Evolutionary conservation across 805 yeast species (phyloP), one percentile per base, ranked within the genome.

Genomic region (Kodamaea kaohsiungensis): DNA sequence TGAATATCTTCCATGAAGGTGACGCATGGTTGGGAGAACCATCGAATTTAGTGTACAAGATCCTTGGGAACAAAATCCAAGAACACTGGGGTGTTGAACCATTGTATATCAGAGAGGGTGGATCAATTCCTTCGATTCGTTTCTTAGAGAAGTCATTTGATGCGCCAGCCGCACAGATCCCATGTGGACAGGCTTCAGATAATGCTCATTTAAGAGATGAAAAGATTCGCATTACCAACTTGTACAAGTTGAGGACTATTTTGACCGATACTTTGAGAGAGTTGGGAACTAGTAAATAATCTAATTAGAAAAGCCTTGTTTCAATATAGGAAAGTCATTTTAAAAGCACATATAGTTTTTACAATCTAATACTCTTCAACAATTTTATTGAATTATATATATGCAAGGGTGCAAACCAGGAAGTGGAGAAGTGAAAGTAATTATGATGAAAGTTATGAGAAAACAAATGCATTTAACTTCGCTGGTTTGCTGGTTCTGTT

Each of bases 11-110:
- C 55, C 91, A 91, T 64, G 93, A 88, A 64, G 96, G 97, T 0
- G 98, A 92, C 62, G 96, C 98, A 1, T 93, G 99, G 99, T 73
- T 93, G 8, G 98, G 98, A 3, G 91, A 95, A 61, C 88, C 92
- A 12, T 70, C 77, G 12, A 91, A 89, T 64, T 78, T 78, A 43
- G 90, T 92, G 1, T 95, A 89, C 67, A 78, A 82, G 61, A 78
- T 88, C 7, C 73, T 95, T 37, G 77, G 79, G 52, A 73, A 82
- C 19, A 90, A 88, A 49, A 75, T 93, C 33, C 71, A 75, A 43
- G 68, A 74, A 3, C 89, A 85, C 53, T 93, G 99, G 99, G 72
- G 77, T 10, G 65, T 67, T 1, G 89, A 88, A 52, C 98, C 98
- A 1, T 72, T 93, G 43, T 87, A 85, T 56, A 89, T 95, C 33